Evolutionary conservation across 768 basidiomycete genomes (phyloP), one percentile per base, ranked within the genome.

Genomic region (Phylloporus scabripes): DNA sequence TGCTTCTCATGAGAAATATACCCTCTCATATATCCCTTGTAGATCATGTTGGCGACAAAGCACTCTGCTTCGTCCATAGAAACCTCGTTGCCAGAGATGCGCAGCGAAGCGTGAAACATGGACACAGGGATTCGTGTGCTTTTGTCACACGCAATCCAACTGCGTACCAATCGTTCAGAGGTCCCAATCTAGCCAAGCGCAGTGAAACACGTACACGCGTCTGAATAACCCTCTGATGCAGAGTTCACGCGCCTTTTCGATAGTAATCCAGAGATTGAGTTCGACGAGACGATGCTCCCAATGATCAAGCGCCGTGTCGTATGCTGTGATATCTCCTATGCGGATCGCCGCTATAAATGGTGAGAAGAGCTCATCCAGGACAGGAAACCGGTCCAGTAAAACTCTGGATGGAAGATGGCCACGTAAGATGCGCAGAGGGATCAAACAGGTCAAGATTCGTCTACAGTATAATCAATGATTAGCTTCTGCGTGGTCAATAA

Each of bases 1-100:
- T 90, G 87, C 67, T 88, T 89, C 62, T 89, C 90, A 60, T 99
- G 96, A 43, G 92, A 92, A 59, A 99, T 93, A 68, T 98, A 99
- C 8, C 96, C 96, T 44, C 88, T 79, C 69, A 98, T 85, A 65
- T 84, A 90, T 17, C 88, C 89, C 70, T 85, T 90, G 72, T 86
- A 92, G 38, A 98, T 88, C 89, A 95, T 87, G 63, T 94, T 94
- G 24, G 93, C 92, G 7, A 96, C 81, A 45, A 93, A 78, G 66
- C 93, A 96, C 67, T 97, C 93, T 2, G 90, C 89, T 66, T 95
- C 93, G 56, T 88, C 92, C 51, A 74, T 62, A 7, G 82, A 74
- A 20, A 88, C 80, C 10, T 83, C 78, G 51, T 81, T 76, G 3
- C 85, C 87, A 4, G 87, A 84, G 49, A 91, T 68, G 45, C 71